Evolutionary conservation across 2,329 filamentous ascomycete genomes (phyloP).

Genomic region (Botrytis elliptica): DNA sequence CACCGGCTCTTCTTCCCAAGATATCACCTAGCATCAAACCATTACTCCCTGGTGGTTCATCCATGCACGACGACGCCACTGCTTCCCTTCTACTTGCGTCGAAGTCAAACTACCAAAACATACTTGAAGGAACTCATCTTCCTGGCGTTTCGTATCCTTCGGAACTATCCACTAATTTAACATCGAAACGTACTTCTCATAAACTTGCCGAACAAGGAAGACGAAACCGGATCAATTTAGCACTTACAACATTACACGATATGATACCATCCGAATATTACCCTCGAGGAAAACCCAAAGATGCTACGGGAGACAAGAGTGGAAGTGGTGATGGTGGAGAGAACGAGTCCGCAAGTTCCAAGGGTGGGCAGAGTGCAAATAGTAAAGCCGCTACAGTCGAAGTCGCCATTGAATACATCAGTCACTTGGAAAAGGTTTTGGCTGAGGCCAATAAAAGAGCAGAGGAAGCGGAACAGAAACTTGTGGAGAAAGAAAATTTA

Average conservation of each 20-base stretch:
- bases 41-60: constrained; percentile 63
- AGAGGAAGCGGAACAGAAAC: constrained; percentile 37
- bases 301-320: constrained; percentile 40
- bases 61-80: constrained; percentile 52
- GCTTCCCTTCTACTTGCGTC: constrained; percentile 77
- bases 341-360: constrained; percentile 47
- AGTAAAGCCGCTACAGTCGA: constrained; percentile 99
- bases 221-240: constrained; percentile 91
- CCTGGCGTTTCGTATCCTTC: constrained; percentile 89
- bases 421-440: constrained; percentile 73
- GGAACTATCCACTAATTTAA: constrained; percentile 87
- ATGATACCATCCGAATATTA: constrained; percentile 47
- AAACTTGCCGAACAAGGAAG: constrained; percentile 97
- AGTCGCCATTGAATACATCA: constrained; percentile 93
- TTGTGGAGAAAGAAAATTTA: constrained; percentile 24
- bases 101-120: constrained; percentile 98
- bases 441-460: constrained; percentile 63
- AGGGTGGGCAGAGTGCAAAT: constrained; percentile 57
- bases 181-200: constrained; percentile 94
- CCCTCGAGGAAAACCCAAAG: constrained; percentile 55
- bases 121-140: constrained; percentile 87
- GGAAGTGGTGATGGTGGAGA: constrained; percentile 48
- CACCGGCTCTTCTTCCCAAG: constrained; percentile 80
- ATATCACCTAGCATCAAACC: constrained; percentile 97
- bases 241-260: constrained; percentile 73